Percentiles rank a stretch among this genome's conserved stretches.
Evolutionary conservation across 2,329 filamentous ascomycete genomes (phyloP).

Genomic region (Diaporthe velutina): DNA sequence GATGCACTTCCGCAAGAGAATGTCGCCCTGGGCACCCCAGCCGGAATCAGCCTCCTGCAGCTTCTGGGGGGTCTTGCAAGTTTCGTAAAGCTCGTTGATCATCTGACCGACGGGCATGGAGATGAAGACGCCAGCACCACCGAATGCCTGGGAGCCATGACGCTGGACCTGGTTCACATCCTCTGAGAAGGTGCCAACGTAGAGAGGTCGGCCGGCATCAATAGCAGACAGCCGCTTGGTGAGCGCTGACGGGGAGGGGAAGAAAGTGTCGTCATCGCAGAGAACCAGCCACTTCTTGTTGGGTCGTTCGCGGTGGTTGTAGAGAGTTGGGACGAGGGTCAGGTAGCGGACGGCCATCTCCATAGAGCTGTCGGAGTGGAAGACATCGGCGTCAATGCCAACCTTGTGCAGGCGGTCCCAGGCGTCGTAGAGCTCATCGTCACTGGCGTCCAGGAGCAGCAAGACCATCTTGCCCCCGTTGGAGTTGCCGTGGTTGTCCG

Average conservation of each 20-base stretch:
- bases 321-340: conserved; percentile 66
- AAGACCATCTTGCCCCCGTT: conserved; percentile 70
- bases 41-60: conserved; percentile 67
- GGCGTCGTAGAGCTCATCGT: conserved; percentile 64
- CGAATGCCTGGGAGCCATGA: conserved; percentile 74
- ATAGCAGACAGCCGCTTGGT: conserved; percentile 64
- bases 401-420: conserved; percentile 59
- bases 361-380: conserved; percentile 63
- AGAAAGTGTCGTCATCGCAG: conserved; percentile 76
- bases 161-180: conserved; percentile 70
- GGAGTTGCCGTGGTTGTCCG: conserved; percentile 65
- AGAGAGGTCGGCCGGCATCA: conserved; percentile 65
- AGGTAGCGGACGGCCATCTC: conserved; percentile 72
- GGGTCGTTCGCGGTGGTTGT: conserved; percentile 62
- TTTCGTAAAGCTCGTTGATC: conserved; percentile 47
- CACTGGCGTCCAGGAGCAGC: conserved; percentile 65
- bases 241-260: conserved; percentile 69
- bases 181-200: conserved; percentile 73
- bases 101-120: conserved; percentile 59
- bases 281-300: conserved; percentile 71
- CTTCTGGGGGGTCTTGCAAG: conserved; percentile 61
- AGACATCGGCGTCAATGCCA: conserved; percentile 70
- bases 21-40: conserved; percentile 72
- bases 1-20: conserved; percentile 72
- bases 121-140: conserved; percentile 74